Conservation (phyloP, 208 protist genomes). For the Trypanosoma cruzi region DNA sequence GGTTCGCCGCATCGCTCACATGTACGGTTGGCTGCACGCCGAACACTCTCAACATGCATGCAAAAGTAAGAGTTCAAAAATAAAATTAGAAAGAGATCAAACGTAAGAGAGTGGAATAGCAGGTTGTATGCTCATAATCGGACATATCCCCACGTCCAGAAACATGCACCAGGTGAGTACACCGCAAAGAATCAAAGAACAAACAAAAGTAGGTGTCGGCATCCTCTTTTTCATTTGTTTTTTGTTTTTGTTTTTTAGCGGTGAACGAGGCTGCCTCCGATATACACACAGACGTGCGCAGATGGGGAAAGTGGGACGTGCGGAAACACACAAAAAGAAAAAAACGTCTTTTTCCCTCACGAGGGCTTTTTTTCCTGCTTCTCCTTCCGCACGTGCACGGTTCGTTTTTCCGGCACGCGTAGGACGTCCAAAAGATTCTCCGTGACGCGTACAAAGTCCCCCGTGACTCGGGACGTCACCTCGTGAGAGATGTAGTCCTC, state of each 20-base stretch:
- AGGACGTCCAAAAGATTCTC: slow-evolving; percentile 31
- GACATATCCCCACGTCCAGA: slow-evolving; percentile 7
- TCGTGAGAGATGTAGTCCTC: slow-evolving; percentile 38
- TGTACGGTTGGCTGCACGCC: background rate
- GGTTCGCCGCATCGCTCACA: slow-evolving; percentile 10
- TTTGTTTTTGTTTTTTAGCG: background rate
- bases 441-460: slow-evolving; percentile 25
- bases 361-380: slow-evolving; percentile 8
- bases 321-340: background rate
- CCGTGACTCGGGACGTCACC: slow-evolving; percentile 20
- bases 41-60: background rate
- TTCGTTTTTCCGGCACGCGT: slow-evolving; percentile 21
- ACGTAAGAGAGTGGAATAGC: background rate
- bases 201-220: background rate
- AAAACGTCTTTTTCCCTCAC: background rate
- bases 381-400: slow-evolving; percentile 12
- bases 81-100: slow-evolving; percentile 9
- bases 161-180: slow-evolving; percentile 1
- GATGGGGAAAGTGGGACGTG: background rate
- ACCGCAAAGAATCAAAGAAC: background rate
- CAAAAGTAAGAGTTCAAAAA: background rate
- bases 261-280: background rate
- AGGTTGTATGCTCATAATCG: background rate
- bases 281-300: background rate
- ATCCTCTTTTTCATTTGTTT: background rate